Evolutionary conservation across 495 filamentous ascomycete genomes (phyloP), one percentile per base, ranked within the genome.

Genomic region (Lasiosphaeria ovina): DNA sequence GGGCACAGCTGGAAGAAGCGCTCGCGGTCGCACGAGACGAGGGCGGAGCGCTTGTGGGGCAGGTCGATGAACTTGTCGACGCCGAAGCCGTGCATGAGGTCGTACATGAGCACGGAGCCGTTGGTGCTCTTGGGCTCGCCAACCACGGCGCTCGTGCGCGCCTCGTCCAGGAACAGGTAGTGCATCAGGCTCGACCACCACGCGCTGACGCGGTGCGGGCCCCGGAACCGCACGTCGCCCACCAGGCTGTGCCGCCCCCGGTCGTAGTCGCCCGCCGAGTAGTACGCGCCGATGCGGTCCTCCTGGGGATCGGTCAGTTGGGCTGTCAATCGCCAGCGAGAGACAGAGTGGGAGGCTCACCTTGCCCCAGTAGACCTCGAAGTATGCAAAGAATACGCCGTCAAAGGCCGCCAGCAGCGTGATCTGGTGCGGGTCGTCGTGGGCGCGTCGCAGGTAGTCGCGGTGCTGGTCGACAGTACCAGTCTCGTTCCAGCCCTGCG

Each of bases 341-440:
- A 17, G 49, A 51, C 7, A 38, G 54, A 33, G 49, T 6, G 45
- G 9, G 14, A 17, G 40, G 58, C 65, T 38, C 74, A 86, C 85
- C 80, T 87, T 87, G 16, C 80, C 83, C 87, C 87, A 89, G 68
- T 89, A 89, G 3, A 88, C 72, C 72, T 89, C 87, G 65, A 85
- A 89, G 60, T 89, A 89, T 0, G 86, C 83, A 69, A 89, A 89
- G 6, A 69, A 74, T 35, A 72, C 76, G 17, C 85, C 83, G 34
- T 88, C 77, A 58, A 88, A 89, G 1, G 79, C 73, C 0, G 82
- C 87, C 60, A 89, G 77, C 58, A 89, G 68, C 48, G 83, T 80
- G 7, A 88, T 71, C 50, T 83, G 80, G 63, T 88, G 86, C 3
- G 84, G 83, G 57, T 89, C 85, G 33, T 80, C 79, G 62, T 87